Base-by-base conservation (phyloP, 2,329 filamentous ascomycete genomes). In the Sporothrix pallida region DNA sequence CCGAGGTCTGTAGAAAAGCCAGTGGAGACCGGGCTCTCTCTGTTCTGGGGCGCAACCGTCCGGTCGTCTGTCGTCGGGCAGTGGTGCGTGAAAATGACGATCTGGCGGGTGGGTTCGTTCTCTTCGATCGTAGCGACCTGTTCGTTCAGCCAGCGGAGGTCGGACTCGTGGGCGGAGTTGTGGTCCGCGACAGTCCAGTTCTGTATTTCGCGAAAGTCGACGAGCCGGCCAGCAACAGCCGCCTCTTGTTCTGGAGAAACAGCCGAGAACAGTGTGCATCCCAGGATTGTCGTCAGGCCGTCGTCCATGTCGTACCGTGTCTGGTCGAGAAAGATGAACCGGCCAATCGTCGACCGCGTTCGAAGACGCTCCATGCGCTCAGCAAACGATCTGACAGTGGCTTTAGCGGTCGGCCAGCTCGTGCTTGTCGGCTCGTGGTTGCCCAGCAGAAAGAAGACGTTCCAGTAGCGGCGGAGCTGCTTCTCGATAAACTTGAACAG, bases 341-440 rank as follows among this genome's bases (percentile, higher is more conserved):
- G 54, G n/a, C 54, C 54, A 26, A 58, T 58, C 2, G 54, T 58
- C n/a, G 54, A 58, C 1, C 20, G 54, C 17, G 58, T 20, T 1
- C 73, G 62, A 17, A 74, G 73, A 3, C 56, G 17, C 50, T 74
- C 71, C 70, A 74, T 74, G 8, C 70, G 70, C 0, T 78, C n/a
- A 54, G 83, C 80, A 70, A 84, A 84, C 0, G n/a, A 69, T 26
- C 75, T 75, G 10, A 86, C 78, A 0, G 74, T 72, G 0, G 54
- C 26, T 52, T 80, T 78, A 0, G 81, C 78, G 0, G 78, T 75
- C 1, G 76, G 60, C 84, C 83, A 86, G 69, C 9, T 80, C 2
- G 82, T 83, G 60, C 79, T 76, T 75, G 86, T 88, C 0, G 87
- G 81, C 77, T 90, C 88, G 76, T 90, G 87, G 75, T 90, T 90